phyloP scores from a whole-genome alignment of 1,284 basidiomycete genomes.

The Spongiforma sp. region DNA sequence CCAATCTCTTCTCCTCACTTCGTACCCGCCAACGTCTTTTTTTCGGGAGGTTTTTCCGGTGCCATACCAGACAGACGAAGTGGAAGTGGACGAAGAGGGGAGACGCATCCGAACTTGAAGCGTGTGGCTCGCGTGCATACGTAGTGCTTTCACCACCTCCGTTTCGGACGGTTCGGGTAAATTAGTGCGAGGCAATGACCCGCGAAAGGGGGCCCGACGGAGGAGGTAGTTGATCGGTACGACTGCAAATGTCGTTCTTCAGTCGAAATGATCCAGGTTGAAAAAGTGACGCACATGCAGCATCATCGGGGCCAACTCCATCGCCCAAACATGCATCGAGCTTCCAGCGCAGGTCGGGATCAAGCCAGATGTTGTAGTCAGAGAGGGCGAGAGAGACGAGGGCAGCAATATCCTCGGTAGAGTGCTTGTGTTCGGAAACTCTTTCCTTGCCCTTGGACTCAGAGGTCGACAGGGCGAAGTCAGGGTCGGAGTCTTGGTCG shows the following conservation, averaged over 20 bases:
- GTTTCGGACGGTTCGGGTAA: slow-evolving; percentile 48
- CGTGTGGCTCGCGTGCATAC: slow-evolving; percentile 44
- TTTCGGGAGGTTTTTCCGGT: slow-evolving; percentile 33
- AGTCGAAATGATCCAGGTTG: neutral
- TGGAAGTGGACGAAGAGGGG: slow-evolving; percentile 44
- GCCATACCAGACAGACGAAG: slow-evolving; percentile 45
- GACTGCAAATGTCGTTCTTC: slow-evolving; percentile 43
- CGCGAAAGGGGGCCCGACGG: slow-evolving; percentile 41
- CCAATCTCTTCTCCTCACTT: slow-evolving; percentile 61
- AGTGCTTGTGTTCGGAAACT: slow-evolving; percentile 14
- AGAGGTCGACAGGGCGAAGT: slow-evolving; percentile 16
- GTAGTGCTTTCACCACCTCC: slow-evolving; percentile 58
- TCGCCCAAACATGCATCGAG: slow-evolving; percentile 42
- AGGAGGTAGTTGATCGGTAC: slow-evolving; percentile 61
- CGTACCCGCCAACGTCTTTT: slow-evolving; percentile 51
- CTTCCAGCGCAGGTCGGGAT: slow-evolving; percentile 55
- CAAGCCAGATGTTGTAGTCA: slow-evolving; percentile 64
- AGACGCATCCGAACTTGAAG: slow-evolving; percentile 69
- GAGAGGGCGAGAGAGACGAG: slow-evolving; percentile 66
- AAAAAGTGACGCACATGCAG: slow-evolving; percentile 50
- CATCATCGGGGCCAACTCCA: slow-evolving; percentile 29
- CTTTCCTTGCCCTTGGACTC: slow-evolving; percentile 29
- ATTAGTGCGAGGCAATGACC: slow-evolving; percentile 21
- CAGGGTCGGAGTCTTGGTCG: slow-evolving; percentile 12
- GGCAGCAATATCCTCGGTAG: slow-evolving; percentile 47